phyloP scores from a whole-genome alignment of 73 alveolate genomes.

The Paramecium octaurelia region DNA sequence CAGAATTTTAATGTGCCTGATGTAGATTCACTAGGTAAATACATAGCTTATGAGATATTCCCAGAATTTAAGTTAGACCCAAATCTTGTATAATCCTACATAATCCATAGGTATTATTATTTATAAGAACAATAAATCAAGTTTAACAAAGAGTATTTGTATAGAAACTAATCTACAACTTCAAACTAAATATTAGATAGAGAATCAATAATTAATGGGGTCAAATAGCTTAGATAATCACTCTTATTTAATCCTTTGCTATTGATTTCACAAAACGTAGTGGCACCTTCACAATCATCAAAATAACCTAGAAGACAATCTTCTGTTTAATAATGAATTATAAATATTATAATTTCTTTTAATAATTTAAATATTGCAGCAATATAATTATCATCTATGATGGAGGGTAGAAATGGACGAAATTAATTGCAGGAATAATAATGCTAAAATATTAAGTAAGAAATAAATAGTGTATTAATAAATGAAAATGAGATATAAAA shows the following conservation, averaged over 20 bases:
- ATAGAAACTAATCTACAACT: neutral
- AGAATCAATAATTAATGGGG: neutral
- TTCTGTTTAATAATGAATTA: neutral
- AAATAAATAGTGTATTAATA: neutral
- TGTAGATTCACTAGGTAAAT: neutral
- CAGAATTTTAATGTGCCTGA: neutral
- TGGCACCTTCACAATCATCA: neutral
- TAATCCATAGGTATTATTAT: neutral
- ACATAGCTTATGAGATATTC: neutral
- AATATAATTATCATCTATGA: neutral
- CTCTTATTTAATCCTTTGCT: constrained; percentile 11
- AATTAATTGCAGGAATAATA: neutral
- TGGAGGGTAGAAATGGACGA: neutral
- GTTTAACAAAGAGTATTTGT: neutral
- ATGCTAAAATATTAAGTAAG: neutral
- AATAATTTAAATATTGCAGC: neutral
- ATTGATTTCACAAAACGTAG: neutral
- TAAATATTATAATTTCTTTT: neutral
- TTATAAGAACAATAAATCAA: neutral
- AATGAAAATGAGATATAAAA: neutral
- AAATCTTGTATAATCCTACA: neutral
- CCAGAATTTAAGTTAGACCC: constrained; percentile 3
- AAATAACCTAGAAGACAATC: neutral
- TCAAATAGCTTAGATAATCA: constrained; percentile 5
- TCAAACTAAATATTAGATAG: neutral